Conservation (phyloP, 2,329 filamentous ascomycete species). For the Xylariaceae sp. region DNA sequence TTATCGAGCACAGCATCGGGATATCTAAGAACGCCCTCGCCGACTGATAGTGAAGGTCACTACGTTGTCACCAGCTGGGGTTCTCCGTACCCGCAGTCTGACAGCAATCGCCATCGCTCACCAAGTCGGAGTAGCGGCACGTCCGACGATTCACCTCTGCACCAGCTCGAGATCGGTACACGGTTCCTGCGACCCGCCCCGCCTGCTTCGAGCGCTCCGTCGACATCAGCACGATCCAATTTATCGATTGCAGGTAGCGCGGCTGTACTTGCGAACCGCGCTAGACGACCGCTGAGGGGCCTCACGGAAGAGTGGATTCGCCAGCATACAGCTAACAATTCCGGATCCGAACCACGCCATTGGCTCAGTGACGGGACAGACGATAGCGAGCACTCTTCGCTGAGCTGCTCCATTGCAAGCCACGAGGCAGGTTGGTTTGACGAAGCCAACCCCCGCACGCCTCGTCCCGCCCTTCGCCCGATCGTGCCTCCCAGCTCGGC, state of each 20-base stretch:
- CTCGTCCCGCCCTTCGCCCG: conserved; percentile 38
- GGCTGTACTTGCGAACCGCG: conserved; percentile 59
- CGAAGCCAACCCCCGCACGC: conserved; percentile 44
- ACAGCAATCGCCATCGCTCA: conserved; percentile 43
- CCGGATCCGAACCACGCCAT: conserved; percentile 64
- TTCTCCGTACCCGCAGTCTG: conserved; percentile 74
- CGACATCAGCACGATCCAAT: conserved; percentile 30
- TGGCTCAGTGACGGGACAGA: conserved; percentile 78
- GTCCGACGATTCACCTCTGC: conserved; percentile 56
- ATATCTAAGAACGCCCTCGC: conserved; percentile 47
- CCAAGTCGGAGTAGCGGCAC: conserved; percentile 53
- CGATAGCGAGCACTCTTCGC: conserved; percentile 68
- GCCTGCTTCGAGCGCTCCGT: conserved; percentile 35
- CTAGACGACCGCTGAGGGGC: conserved; percentile 53
- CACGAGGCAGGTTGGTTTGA: conserved; percentile 45
- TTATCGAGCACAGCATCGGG: conserved; percentile 52
- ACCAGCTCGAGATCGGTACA: conserved; percentile 57
- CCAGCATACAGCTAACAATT: conserved; percentile 69
- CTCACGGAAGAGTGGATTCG: conserved; percentile 83
- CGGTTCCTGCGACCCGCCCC: conserved; percentile 57
- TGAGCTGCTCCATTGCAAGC: conserved; percentile 59
- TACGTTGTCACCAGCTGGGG: conserved; percentile 81
- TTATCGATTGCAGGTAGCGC: conserved; percentile 43
- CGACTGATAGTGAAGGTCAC: conserved; percentile 33
- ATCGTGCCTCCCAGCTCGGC: conserved; percentile 24